phyloP scores from a whole-genome alignment of 1,284 basidiomycete genomes.

The Naganishia cerealis region DNA sequence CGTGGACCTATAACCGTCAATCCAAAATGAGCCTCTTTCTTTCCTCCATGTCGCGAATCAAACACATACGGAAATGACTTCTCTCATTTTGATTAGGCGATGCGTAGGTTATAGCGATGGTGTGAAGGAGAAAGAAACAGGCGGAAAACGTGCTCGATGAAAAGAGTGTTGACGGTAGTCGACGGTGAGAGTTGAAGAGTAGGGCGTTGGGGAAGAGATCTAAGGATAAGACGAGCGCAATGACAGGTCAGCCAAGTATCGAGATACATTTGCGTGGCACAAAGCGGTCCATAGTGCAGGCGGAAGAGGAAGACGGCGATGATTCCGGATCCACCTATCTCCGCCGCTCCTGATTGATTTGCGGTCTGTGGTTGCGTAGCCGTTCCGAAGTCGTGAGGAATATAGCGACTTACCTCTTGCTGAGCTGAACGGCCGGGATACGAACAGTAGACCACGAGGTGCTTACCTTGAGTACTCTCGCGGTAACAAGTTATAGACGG shows the following conservation, averaged over 20 bases:
- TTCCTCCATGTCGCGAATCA: neutral
- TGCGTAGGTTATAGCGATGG: slow-evolving; percentile 7
- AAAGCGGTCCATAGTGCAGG: neutral
- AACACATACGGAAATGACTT: slow-evolving; percentile 43
- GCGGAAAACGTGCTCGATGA: slow-evolving; percentile 2
- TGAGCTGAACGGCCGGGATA: slow-evolving; percentile 23
- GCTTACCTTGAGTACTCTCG: slow-evolving; percentile 27
- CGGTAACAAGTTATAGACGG: slow-evolving; percentile 4
- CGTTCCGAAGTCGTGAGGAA: neutral
- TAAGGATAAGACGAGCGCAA: neutral
- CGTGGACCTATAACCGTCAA: slow-evolving; percentile 48
- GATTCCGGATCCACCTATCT: neutral
- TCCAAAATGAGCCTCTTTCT: slow-evolving; percentile 10
- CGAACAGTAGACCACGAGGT: slow-evolving; percentile 20
- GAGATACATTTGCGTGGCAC: neutral
- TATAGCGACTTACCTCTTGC: slow-evolving; percentile 19
- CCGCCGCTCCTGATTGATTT: neutral
- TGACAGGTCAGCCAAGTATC: neutral
- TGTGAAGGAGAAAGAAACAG: neutral
- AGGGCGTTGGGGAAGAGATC: slow-evolving; percentile 19
- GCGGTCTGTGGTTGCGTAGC: neutral
- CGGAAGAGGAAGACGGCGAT: neutral
- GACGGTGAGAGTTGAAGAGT: slow-evolving; percentile 19
- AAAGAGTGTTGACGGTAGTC: slow-evolving; percentile 29
- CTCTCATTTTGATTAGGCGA: slow-evolving; percentile 36